Evolutionary conservation across 225 moss, liverwort and hornwort genomes (phyloP), one percentile per base, ranked within the genome.

Genomic region (Marchantia polymorpha): DNA sequence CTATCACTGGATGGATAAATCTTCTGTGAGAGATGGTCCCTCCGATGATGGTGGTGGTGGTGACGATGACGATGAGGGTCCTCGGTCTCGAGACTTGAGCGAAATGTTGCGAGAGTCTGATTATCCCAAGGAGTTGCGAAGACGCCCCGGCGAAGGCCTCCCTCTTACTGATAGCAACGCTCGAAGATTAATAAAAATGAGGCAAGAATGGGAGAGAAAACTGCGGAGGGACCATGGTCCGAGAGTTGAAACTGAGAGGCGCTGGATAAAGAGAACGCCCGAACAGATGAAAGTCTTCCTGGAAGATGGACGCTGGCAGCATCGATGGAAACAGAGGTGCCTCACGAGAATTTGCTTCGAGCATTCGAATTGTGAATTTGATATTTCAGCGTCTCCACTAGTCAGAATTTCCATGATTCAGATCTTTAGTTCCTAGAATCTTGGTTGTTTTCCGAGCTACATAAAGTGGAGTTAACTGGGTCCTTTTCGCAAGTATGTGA

Each of bases 91-190:
- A 15, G 87, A 87, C 69, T 80, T 87, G 77, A 65, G 82, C 13
- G 80, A 69, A 10, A 79, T 80, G 82, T 63, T 88, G 65, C 74
- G 81, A 56, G 87, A 88, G 75, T 76, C 80, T 12, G 84, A 88
- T 60, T 88, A 85, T 54, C 87, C 87, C 14, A 51, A 19, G 51
- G 83, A 85, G 14, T 63, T 75, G 3, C 77, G 51, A 20, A 88
- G 87, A 75, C 91, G 91, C 30, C 91, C 91, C 23, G 95, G 95
- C 47, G 99, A 99, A 59, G 85, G 92, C 23, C 90, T 89, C 51
- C 92, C 99, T 1, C 85, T 95, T 7, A 93, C 99, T 13, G 99
- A 99, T 80, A 90, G 88, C 51, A 95, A 93, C 74, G 99, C 95
- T 4, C 91, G 99, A 61, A 91, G 99, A 61, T 89, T 99, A 20